Evolutionary conservation across 2,329 filamentous ascomycete species (phyloP), one percentile per base, ranked within the genome.

Genomic region (Graphium sp.): DNA sequence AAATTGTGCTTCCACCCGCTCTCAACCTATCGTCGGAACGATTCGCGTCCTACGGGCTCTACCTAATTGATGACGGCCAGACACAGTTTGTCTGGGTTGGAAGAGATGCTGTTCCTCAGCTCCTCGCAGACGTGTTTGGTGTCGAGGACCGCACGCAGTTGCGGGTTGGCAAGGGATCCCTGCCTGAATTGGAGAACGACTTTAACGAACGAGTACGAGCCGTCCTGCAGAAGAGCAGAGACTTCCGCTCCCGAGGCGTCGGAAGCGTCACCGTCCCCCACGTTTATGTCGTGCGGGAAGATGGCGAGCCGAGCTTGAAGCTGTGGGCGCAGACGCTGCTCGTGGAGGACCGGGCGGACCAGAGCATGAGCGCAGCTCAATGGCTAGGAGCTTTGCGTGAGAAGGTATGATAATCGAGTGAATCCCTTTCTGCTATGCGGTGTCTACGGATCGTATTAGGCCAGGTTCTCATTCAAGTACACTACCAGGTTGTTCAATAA

Each of bases 71-170:
- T 43, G 89, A 98, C 45, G 85, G 85, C 3, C 87, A 94, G 53
- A 94, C 83, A 5, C 89, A 98, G 49, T 98, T 98, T 65, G 56
- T 98, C 26, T 98, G 89, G 89, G 67, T 95, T 13, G 89, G 89
- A 10, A 74, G 85, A 20, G 87, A 98, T 40, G 78, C 87, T 2
- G 83, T 98, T 17, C 83, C 84, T 2, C 83, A 92, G 46, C 66
- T 98, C 18, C 61, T 95, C 22, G 55, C 66, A 29, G 89, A 98
- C 43, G 87, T 95, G 5, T 98, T 98, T 48, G 87, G 84, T 15
- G 65, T 89, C 8, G 64, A 76, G 25, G 85, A 94, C 52, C 74
- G 80, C 46, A 74, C 73, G 22, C 77, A 83, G 46, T 60, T 98
- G 35, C 84, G 83, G 39, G 82, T 94, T 37, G 89, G 89, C 50